These are phyloP conservation scores for Forsythia viridissima DNA, from an alignment of 257 asterid species.

Conservation along the genomic window DNA sequence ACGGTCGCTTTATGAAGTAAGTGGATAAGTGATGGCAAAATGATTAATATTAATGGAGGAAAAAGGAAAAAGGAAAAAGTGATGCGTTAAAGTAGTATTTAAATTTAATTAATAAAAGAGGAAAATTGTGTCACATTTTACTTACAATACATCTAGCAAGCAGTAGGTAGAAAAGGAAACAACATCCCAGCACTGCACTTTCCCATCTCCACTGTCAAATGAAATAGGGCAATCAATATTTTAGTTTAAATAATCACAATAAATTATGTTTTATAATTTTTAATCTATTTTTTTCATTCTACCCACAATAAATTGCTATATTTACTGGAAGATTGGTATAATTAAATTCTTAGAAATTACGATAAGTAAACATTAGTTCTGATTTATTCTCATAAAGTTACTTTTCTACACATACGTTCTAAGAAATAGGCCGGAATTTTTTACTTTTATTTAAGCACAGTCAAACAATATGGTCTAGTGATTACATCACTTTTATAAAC, in stretches of 20 bases:
- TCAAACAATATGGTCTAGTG: too few species aligned
- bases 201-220: slow-evolving; percentile 98
- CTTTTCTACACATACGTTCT: too few species aligned
- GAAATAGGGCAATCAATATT: not conserved
- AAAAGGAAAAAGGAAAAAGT: not conserved
- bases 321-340: too few species aligned
- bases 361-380: too few species aligned
- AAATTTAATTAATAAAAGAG: not conserved
- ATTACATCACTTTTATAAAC: too few species aligned
- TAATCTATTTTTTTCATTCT: too few species aligned
- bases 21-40: not conserved
- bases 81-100: not conserved
- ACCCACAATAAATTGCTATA: too few species aligned
- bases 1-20: not conserved
- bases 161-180: slow-evolving; percentile 86
- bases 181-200: slow-evolving; percentile 82
- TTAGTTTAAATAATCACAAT: not conserved
- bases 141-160: slow-evolving; percentile 81
- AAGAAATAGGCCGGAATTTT: too few species aligned
- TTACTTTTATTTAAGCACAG: too few species aligned
- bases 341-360: too few species aligned
- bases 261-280: too few species aligned
- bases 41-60: not conserved
- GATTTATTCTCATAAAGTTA: too few species aligned
- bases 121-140: not conserved